Evolutionary conservation across 176 grass and related monocot genomes (phyloP).

Genomic region (Aechmea fasciata): DNA sequence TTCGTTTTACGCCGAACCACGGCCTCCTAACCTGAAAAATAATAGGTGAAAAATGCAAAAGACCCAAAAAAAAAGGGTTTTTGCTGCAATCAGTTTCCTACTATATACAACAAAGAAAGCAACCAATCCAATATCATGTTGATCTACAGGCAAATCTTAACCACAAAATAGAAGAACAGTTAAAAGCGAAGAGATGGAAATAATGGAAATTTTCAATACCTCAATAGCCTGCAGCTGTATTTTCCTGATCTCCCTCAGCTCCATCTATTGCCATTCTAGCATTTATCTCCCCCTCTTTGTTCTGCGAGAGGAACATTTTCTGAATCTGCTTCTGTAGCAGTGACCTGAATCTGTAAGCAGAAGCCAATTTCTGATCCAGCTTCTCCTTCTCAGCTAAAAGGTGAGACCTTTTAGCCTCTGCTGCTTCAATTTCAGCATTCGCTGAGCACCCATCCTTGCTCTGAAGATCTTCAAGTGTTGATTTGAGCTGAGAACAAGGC

Average conservation of each 20-base stretch:
- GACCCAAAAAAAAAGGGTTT: too few relatives aligned
- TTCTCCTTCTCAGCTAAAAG: constrained; percentile 57
- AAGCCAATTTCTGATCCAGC: constrained; percentile 43
- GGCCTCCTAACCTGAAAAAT: too few relatives aligned
- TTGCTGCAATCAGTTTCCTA: too few relatives aligned
- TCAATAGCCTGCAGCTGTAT: not conserved
- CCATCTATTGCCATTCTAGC: too few relatives aligned
- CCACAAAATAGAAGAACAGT: not conserved
- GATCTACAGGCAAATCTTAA: not conserved
- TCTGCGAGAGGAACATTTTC: constrained; percentile 37
- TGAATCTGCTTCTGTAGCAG: constrained; percentile 71
- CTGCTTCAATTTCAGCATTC: constrained; percentile 36
- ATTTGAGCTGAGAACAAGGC: constrained; percentile 32
- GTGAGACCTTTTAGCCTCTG: constrained; percentile 55
- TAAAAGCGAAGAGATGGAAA: not conserved
- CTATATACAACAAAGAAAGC: too few relatives aligned
- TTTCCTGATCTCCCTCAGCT: not conserved
- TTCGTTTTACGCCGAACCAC: too few relatives aligned
- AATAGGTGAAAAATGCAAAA: too few relatives aligned
- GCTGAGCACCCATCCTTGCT: constrained; percentile 30
- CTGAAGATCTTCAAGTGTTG: constrained; percentile 41
- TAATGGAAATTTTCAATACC: not conserved
- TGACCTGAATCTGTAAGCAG: constrained; percentile 39
- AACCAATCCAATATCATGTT: too few relatives aligned
- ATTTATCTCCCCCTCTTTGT: not conserved